phyloP scores from a whole-genome alignment of 441 rosid species.

The Jatropha podagrica region DNA sequence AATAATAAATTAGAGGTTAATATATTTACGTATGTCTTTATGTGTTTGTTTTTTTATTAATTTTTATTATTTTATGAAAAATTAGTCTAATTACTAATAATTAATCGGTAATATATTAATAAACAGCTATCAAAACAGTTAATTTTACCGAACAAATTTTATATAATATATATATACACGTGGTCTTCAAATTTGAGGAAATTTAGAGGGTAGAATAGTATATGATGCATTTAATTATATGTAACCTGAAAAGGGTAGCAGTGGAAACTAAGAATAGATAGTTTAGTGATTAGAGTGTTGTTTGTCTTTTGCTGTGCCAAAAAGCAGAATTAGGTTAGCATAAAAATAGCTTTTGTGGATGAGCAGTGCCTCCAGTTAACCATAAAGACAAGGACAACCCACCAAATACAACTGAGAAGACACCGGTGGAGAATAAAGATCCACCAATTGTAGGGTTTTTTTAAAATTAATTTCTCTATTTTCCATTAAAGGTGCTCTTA shows the following conservation, averaged over 20 bases:
- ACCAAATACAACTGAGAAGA: conserved; percentile 58
- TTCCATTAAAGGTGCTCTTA: conserved; percentile 21
- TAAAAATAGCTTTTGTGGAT: conserved; percentile 37
- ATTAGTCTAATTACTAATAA: too few relatives aligned
- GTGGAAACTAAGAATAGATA: conserved; percentile 13
- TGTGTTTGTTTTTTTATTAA: too few relatives aligned
- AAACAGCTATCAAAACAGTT: too few relatives aligned
- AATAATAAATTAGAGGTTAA: too few relatives aligned
- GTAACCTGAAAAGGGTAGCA: conserved; percentile 12
- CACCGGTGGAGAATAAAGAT: conserved; percentile 57
- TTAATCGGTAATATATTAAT: too few relatives aligned
- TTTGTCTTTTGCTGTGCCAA: conserved; percentile 14
- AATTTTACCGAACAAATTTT: too few relatives aligned
- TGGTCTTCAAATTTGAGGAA: too few relatives aligned
- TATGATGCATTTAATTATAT: not conserved
- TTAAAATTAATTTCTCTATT: not conserved
- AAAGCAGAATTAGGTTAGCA: conserved; percentile 41
- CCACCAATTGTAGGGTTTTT: conserved; percentile 21
- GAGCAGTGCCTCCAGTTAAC: conserved; percentile 54
- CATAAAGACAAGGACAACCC: conserved; percentile 49
- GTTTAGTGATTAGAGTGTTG: conserved; percentile 22
- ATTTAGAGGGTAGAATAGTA: not conserved
- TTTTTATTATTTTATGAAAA: too few relatives aligned
- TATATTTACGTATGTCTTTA: too few relatives aligned
- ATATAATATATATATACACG: too few relatives aligned